Evolutionary conservation across 495 filamentous ascomycete genomes (phyloP), one percentile per base, ranked within the genome.

Genomic region (Annulohypoxylon bovei): DNA sequence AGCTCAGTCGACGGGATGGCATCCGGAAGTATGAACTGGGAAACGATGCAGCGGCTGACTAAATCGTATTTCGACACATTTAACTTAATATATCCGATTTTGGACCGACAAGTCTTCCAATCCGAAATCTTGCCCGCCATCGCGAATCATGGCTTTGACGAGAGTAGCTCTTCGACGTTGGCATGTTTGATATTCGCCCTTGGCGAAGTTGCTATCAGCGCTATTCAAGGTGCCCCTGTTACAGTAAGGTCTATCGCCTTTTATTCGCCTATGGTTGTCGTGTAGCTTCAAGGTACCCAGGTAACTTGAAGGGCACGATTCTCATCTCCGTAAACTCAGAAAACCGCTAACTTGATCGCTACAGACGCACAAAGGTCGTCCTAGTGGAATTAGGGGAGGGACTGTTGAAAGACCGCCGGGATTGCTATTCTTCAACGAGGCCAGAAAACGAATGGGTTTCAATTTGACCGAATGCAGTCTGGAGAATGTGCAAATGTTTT

Each of bases 361-460:
- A 25, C 11, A 73, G 70, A 53, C 58, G 1, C 64, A 80, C 23
- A 79, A 82, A 32, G 84, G 85, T 23, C 78, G 80, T 5, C 73
- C 79, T 5, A 88, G 85, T 65, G 86, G 87, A 4, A 71, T 88
- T 7, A 83, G 83, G 47, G 86, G 87, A 11, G 85, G 85, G 1
- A 75, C 81, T 6, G 55, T 66, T 4, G 77, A 81, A 9, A 72
- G 74, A 12, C 87, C 87, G n/a, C 87, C 87, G 0, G 87, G 87
- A 4, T 70, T 89, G 5, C 78, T 78, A 2, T 75, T 88, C 22
- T 89, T 89, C 72, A 89, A 88, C 66, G 87, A 89, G 75, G 87
- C 86, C 1, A 80, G 87, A 37, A 83, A 80, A 62, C 79, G 86
- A 25, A 83, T 89, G 71, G 87, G 87, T 6, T 89, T 88, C 72